Base-by-base conservation (phyloP, 495 filamentous ascomycete genomes). In the Lasiosphaeris hirsuta region DNA sequence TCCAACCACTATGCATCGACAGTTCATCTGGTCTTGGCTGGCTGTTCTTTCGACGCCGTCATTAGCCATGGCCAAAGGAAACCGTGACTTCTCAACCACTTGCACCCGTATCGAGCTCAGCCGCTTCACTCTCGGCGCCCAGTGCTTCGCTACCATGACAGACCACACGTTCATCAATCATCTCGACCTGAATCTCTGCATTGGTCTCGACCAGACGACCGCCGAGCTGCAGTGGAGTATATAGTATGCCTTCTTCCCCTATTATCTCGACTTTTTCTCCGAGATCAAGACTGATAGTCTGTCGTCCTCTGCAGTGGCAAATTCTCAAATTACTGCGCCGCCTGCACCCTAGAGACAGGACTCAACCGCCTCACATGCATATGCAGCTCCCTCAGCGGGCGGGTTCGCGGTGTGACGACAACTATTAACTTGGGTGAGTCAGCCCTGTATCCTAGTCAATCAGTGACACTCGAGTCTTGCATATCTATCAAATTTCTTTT, bases 161-260 rank as follows among this genome's bases (percentile, higher is more conserved):
- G 40, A 15, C 30, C 34, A 18, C 10, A 6, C 10, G n/a, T 19
- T n/a, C 30, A 39, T 51, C 43, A 56, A 56, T 38, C 10, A 51
- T 46, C 58, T 67, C 2, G 60, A 65, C 19, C 46, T 69, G 49
- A 52, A 62, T 58, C 30, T 58, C 33, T 69, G 66, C 48, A 51
- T 69, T 23, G 62, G 62, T 4, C 10, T 63, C 9, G 53, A 65
- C 36, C 47, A 63, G 45, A 18, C 2, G 15, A 36, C 23, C 10
- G 40, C 11, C 10, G 10, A 18, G 9, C 40, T 63, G 52, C 9
- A 47, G 38, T 58, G 60, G 63, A 8, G 36, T 7, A 23, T 52
- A 10, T 50, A 56, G 63, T 63, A 51, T 51, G 61, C 47, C 10
- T 1, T 10, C 15, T 9, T 18, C 2, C 9, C 14, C 41, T 18